Evolutionary conservation across 2,329 filamentous ascomycete species (phyloP).

Genomic region (Aschersonia sp.): DNA sequence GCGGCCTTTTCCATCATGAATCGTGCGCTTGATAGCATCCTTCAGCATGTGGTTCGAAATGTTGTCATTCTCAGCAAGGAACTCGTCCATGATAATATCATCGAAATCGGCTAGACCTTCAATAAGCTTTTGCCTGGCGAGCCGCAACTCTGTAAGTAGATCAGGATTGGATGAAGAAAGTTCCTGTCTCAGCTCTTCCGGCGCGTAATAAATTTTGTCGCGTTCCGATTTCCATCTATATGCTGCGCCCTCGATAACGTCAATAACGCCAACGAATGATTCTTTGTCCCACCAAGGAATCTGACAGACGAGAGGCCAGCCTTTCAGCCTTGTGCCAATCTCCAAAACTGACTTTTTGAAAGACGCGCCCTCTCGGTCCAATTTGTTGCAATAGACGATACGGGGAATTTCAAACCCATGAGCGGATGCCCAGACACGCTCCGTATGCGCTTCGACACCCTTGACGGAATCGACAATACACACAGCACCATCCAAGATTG

Average conservation of each 20-base stretch:
- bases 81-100: slow-evolving; percentile 71
- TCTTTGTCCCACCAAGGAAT: slow-evolving; percentile 89
- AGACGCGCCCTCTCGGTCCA: slow-evolving; percentile 62
- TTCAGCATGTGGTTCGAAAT: slow-evolving; percentile 55
- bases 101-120: slow-evolving; percentile 83
- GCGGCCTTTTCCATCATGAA: slow-evolving; percentile 52
- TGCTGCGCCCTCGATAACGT: slow-evolving; percentile 62
- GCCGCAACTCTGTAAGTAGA: slow-evolving; percentile 53
- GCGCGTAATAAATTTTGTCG: slow-evolving; percentile 20
- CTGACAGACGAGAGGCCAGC: slow-evolving; percentile 83
- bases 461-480: slow-evolving; percentile 87
- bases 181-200: slow-evolving; percentile 19
- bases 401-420: slow-evolving; percentile 74
- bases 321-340: slow-evolving; percentile 62
- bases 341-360: slow-evolving; percentile 80
- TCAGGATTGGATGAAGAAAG: slow-evolving; percentile 30
- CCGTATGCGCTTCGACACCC: slow-evolving; percentile 91
- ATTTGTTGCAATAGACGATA: slow-evolving; percentile 64
- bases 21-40: slow-evolving; percentile 57
- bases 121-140: slow-evolving; percentile 62
- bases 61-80: slow-evolving; percentile 63
- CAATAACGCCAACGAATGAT: slow-evolving; percentile 68
- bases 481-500: slow-evolving; percentile 79
- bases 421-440: slow-evolving; percentile 89
- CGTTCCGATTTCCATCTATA: slow-evolving; percentile 50